Conservation (phyloP, 2,329 filamentous ascomycete genomes). For the Aphanocladium album region DNA sequence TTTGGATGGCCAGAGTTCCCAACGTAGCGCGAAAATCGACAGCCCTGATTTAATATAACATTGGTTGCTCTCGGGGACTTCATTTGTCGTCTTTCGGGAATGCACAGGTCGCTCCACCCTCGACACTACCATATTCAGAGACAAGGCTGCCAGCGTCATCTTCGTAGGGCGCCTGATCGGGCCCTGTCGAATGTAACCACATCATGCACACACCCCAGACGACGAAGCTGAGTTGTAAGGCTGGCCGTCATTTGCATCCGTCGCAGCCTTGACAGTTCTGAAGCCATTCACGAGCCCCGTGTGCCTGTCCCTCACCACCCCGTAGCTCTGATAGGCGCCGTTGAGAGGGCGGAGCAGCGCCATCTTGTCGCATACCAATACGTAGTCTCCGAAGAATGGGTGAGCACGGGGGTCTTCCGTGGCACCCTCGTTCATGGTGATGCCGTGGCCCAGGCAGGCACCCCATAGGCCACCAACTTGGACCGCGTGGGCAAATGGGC, state of each 20-base stretch:
- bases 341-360: constrained; percentile 28
- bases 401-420: constrained; percentile 38
- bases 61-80: background rate
- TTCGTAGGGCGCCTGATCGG: background rate
- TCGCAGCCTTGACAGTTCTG: background rate
- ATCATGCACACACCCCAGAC: background rate
- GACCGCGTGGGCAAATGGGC: constrained; percentile 46
- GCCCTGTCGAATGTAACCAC: background rate
- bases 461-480: constrained; percentile 42
- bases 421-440: constrained; percentile 24
- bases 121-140: no score
- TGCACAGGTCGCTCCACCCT: background rate
- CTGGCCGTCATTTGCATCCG: background rate
- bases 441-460: constrained; percentile 54
- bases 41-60: no score
- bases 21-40: no score
- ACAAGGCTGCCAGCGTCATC: background rate
- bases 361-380: constrained; percentile 35
- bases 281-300: constrained; percentile 37
- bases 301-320: constrained; percentile 31
- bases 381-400: constrained; percentile 49
- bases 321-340: constrained; percentile 39
- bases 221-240: background rate
- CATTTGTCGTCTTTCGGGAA: background rate
- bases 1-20: no score